Evolutionary conservation across 148 eudicot genomes (phyloP).

Genomic region (Silene latifolia): DNA sequence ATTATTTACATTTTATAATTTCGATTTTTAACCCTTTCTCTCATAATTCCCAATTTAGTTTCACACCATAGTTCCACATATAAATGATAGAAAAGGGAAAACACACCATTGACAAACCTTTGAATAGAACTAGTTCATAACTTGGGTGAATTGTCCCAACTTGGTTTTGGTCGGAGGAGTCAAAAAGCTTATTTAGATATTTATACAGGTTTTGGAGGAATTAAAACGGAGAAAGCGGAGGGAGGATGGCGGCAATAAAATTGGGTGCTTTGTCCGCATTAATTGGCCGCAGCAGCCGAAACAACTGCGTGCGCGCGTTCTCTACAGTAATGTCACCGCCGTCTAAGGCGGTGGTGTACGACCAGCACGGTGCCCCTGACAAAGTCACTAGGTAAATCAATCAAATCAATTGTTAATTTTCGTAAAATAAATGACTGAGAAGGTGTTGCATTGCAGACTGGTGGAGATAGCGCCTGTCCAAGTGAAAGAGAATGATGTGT

Average conservation of each 20-base stretch:
- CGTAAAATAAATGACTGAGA: not conserved
- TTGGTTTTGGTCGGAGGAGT: too few species aligned
- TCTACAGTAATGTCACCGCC: conserved; percentile 80
- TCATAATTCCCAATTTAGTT: too few species aligned
- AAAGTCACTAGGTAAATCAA: conserved; percentile 48
- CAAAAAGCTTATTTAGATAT: too few species aligned
- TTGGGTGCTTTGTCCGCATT: conserved; percentile 18
- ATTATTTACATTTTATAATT: too few species aligned
- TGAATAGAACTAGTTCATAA: too few species aligned
- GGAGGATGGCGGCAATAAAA: conserved; percentile 34
- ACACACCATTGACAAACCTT: too few species aligned
- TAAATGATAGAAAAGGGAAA: too few species aligned
- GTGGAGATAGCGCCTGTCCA: conserved; percentile 61
- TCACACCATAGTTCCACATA: too few species aligned
- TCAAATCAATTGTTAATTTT: not conserved
- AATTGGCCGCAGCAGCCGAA: conserved; percentile 12
- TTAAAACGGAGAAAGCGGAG: not conserved
- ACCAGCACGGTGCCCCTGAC: conserved; percentile 75
- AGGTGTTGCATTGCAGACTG: conserved; percentile 35
- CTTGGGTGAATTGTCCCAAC: too few species aligned
- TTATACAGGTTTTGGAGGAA: too few species aligned
- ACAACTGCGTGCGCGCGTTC: conserved; percentile 34
- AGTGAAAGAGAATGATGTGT: conserved; percentile 63
- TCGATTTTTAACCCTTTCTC: too few species aligned
- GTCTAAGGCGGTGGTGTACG: conserved; percentile 70